Conservation (phyloP, 2,329 filamentous ascomycete genomes). For the Aspergillus nomiae region DNA sequence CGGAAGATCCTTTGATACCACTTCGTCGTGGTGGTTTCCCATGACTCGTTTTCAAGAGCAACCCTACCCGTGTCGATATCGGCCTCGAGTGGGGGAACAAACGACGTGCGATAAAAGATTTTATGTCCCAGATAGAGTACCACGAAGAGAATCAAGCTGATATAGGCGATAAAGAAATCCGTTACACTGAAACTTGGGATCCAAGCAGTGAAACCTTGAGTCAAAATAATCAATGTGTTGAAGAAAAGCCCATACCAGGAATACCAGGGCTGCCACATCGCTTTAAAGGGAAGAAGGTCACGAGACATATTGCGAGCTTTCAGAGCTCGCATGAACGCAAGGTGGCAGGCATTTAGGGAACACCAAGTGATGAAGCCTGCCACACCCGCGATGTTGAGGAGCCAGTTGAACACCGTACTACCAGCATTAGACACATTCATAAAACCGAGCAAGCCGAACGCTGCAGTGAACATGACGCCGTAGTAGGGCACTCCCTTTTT, state of each 20-base stretch:
- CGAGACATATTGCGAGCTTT: slow-evolving; percentile 59
- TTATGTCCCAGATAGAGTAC: slow-evolving; percentile 65
- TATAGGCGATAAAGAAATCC: slow-evolving; percentile 65
- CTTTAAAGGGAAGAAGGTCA: slow-evolving; percentile 60
- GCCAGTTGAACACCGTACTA: slow-evolving; percentile 57
- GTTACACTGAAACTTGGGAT: slow-evolving; percentile 60
- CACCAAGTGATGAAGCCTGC: slow-evolving; percentile 41
- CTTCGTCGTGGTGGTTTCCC: slow-evolving; percentile 29
- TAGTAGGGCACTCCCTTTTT: slow-evolving; percentile 48
- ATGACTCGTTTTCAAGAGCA: slow-evolving; percentile 37
- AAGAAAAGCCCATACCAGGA: slow-evolving; percentile 68
- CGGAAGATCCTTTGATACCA: slow-evolving; percentile 19
- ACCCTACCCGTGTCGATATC: slow-evolving; percentile 47
- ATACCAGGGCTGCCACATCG: slow-evolving; percentile 64
- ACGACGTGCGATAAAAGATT: slow-evolving; percentile 37
- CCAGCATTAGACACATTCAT: slow-evolving; percentile 67
- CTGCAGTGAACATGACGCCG: slow-evolving; percentile 46
- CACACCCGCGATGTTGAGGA: slow-evolving; percentile 37
- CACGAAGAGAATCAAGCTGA: slow-evolving; percentile 66
- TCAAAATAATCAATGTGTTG: slow-evolving; percentile 65
- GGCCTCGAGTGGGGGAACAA: slow-evolving; percentile 43
- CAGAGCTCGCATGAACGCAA: slow-evolving; percentile 66
- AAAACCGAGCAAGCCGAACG: slow-evolving; percentile 67
- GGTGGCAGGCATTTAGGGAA: slow-evolving; percentile 55
- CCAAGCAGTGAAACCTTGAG: slow-evolving; percentile 70